These are phyloP conservation scores for Tuctoria greenei DNA, from an alignment of 176 grass and related monocot species.

Conservation along the genomic window DNA sequence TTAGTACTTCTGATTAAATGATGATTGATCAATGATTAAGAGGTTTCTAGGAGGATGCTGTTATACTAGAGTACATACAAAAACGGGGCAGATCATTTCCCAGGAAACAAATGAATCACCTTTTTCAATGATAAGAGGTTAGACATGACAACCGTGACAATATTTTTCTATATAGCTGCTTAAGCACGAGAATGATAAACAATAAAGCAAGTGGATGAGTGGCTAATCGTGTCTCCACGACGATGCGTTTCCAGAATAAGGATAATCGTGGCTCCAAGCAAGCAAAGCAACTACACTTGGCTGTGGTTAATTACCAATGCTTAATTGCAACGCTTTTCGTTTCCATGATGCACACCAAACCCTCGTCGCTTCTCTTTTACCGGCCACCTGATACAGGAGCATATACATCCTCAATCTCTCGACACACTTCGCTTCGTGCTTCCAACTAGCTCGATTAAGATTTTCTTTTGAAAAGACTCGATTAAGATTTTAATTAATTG, in stretches of 20 bases:
- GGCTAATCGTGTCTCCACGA: background rate
- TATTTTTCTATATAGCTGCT: background rate
- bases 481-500: too few species aligned
- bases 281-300: too few species aligned
- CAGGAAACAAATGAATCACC: too few species aligned
- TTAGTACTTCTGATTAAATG: too few species aligned
- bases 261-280: too few species aligned
- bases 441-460: background rate
- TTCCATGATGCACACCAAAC: conserved; percentile 31
- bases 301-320: background rate
- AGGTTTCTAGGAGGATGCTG: too few species aligned
- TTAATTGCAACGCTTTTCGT: background rate
- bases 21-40: too few species aligned
- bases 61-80: too few species aligned
- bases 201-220: background rate
- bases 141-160: background rate
- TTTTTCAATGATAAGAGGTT: background rate
- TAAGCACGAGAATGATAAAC: background rate
- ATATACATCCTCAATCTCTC: background rate
- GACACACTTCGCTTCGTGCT: background rate
- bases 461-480: too few species aligned
- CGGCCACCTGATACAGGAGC: background rate
- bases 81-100: too few species aligned
- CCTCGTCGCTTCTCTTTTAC: background rate
- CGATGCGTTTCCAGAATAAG: background rate